Base-by-base conservation (phyloP, 805 yeast genomes). In the Barnettozyma botsteinii region DNA sequence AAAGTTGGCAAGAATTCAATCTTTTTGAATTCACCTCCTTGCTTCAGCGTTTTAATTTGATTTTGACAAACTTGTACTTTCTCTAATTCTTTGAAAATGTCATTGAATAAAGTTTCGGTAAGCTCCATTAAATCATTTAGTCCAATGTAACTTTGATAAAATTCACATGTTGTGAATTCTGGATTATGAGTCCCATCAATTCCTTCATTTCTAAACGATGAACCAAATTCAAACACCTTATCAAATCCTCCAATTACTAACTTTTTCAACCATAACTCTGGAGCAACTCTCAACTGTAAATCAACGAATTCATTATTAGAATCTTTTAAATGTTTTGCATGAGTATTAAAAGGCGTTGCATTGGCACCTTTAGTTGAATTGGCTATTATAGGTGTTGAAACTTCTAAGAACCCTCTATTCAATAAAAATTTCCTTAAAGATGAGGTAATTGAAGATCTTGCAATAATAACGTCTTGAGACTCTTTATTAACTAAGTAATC, bases 101-200 rank as follows among this genome's bases (percentile, higher is more conserved):
- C 54, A 2, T 48, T 43, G 31, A 88, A 70, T 40, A 89, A 49
- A 0, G 65, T 62, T 51, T 85, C 83, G 1, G 94, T 81, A 25
- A 80, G 51, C 0, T 41, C 43, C 72, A 87, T 83, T 43, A 91
- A 64, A 21, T 84, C 84, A 1, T 75, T 72, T 48, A 93, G 63
- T 9, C 73, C 67, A 1, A 82, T 77, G 55, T 73, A 88, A 0
- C 85, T 71, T 52, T 82, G 84, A 58, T 91, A 91, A 51, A 87
- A 85, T 57, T 91, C 98, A 56, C 96, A 79, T 3, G 87, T 77
- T 1, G 95, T 81, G 57, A 89, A 91, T 55, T 91, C 98, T 0
- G 96, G 95, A 60, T 91, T 93, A 59, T 91, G 98, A 0, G 96
- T 85, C 2, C 83, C 69, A 57, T 91, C 98, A 22, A 91, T 70